phyloP scores from a whole-genome alignment of 257 asterid genomes.

The Lithospermum erythrorhizon region DNA sequence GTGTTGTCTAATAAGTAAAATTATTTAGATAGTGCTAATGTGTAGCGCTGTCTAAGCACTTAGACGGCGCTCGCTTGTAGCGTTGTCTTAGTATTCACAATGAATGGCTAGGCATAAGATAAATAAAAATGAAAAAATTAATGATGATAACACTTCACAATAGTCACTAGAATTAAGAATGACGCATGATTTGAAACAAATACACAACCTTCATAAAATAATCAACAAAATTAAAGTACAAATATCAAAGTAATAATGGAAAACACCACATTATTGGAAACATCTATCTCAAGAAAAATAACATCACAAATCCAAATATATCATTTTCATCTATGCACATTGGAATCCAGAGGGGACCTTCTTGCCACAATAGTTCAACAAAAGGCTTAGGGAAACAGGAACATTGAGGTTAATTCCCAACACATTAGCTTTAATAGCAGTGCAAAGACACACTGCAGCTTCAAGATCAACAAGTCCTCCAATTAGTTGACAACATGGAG shows the following conservation, averaged over 20 bases:
- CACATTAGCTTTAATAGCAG: slow-evolving; percentile 47
- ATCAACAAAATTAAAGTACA: not conserved
- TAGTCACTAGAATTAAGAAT: too few species aligned
- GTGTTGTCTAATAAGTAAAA: too few species aligned
- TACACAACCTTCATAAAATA: too few species aligned
- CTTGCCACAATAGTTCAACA: slow-evolving; percentile 41
- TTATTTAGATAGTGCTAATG: too few species aligned
- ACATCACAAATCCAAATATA: not conserved
- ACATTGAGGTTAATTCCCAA: slow-evolving; percentile 48
- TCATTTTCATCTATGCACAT: slow-evolving; percentile 20
- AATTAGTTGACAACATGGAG: slow-evolving; percentile 8
- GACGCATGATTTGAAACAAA: too few species aligned
- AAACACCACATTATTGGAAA: not conserved
- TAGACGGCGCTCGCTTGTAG: too few species aligned
- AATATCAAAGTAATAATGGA: not conserved
- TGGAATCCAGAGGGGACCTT: slow-evolving; percentile 33
- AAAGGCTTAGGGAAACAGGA: slow-evolving; percentile 40
- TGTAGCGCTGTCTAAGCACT: too few species aligned
- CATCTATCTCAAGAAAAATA: not conserved
- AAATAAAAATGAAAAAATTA: too few species aligned
- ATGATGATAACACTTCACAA: too few species aligned
- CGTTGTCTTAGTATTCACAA: too few species aligned
- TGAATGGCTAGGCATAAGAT: too few species aligned
- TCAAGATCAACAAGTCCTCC: slow-evolving; percentile 31
- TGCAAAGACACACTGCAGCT: slow-evolving; percentile 56